These are phyloP conservation scores for Lachancea lanzarotensis DNA, from an alignment of 805 yeast species.

Conservation along the genomic window DNA sequence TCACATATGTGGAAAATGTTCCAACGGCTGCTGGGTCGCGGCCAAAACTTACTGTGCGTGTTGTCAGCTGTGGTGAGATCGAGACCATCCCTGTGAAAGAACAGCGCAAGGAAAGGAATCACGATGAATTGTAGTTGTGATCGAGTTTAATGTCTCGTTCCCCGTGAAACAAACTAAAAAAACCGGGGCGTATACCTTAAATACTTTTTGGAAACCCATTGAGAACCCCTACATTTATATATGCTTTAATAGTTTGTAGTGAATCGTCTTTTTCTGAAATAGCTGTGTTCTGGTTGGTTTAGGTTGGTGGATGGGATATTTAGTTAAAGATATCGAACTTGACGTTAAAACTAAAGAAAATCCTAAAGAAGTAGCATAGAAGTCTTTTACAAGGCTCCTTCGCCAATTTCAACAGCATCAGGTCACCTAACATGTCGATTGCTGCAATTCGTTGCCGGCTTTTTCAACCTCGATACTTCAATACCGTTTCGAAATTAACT, in stretches of 20 bases:
- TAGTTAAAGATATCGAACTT: neutral
- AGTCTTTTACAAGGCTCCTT: too few species aligned
- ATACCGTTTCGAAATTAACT: slow-evolving; percentile 12
- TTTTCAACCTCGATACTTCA: neutral
- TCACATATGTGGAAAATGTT: slow-evolving; percentile 64
- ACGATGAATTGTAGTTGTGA: slow-evolving; percentile 4
- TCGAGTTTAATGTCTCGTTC: neutral
- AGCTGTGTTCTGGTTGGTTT: neutral
- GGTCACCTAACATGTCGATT: too few species aligned
- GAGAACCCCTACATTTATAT: too few species aligned
- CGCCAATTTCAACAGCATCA: too few species aligned
- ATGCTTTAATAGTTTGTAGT: too few species aligned
- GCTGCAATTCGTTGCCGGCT: too few species aligned
- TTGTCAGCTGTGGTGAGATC: slow-evolving; percentile 67
- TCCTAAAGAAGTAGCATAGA: neutral
- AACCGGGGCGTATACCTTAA: neutral
- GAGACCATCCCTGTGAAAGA: slow-evolving; percentile 22
- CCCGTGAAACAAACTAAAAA: too few species aligned
- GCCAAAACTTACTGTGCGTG: slow-evolving; percentile 60
- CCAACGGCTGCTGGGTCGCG: slow-evolving; percentile 64
- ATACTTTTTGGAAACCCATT: neutral
- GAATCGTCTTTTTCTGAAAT: too few species aligned
- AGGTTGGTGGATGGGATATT: neutral
- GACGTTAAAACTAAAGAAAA: neutral
- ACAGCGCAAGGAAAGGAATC: slow-evolving; percentile 4